phyloP scores from a whole-genome alignment of 352 stramenopile genomes.

The Phytopythium cucurbitacearum region DNA sequence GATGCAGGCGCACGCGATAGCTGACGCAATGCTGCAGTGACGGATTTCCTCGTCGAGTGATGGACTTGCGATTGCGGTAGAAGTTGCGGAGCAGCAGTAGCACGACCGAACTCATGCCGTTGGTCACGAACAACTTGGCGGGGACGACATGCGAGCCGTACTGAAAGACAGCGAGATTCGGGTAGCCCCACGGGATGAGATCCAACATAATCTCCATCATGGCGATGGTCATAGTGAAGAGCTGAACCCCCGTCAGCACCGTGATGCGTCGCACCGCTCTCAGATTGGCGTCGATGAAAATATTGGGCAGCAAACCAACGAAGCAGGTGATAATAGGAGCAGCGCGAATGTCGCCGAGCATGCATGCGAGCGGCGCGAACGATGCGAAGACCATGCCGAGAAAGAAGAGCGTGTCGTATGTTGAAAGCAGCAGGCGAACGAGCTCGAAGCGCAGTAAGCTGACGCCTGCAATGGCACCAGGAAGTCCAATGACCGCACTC shows the following conservation, averaged over 20 bases:
- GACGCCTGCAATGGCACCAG: not conserved
- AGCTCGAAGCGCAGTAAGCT: slow-evolving; percentile 9
- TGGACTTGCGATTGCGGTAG: not conserved
- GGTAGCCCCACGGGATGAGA: not conserved
- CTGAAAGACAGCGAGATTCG: not conserved
- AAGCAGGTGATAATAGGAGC: not conserved
- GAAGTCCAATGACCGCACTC: not conserved
- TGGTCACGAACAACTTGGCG: slow-evolving; percentile 3
- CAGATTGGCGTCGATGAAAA: slow-evolving; percentile 5
- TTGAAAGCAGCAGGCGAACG: slow-evolving; percentile 1
- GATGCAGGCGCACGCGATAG: not conserved
- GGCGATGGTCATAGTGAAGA: not conserved
- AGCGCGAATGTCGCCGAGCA: no score
- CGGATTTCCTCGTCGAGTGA: not conserved
- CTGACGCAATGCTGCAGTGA: not conserved
- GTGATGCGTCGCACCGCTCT: not conserved
- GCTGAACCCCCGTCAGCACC: no score
- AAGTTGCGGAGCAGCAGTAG: slow-evolving; percentile 1
- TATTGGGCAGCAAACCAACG: slow-evolving; percentile 2
- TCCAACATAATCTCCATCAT: not conserved
- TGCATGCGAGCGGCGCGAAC: no score
- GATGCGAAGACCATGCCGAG: slow-evolving; percentile 1
- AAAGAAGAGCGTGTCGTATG: slow-evolving; percentile 13
- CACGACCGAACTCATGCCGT: not conserved
- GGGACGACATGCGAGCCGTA: not conserved